Evolutionary conservation across 2,329 filamentous ascomycete genomes (phyloP), one percentile per base, ranked within the genome.

Genomic region (Alternaria viburni): DNA sequence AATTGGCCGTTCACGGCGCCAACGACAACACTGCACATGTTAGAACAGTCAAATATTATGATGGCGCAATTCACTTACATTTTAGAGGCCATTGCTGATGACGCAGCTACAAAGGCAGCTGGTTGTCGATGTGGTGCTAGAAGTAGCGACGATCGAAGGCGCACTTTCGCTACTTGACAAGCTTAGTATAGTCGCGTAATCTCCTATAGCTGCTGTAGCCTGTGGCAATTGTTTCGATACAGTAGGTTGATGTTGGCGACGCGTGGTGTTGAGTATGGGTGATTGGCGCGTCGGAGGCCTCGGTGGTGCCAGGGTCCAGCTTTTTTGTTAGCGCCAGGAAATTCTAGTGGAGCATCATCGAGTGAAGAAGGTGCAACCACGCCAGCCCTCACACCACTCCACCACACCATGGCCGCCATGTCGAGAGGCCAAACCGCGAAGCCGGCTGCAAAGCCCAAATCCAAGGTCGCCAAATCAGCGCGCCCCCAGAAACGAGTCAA

Each of bases 1-100:
- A 97, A 86, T 75, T 92, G 89, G 73, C 95, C 95, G 76, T 93
- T 90, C 68, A 97, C 86, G 76, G 89, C 89, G 61, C 96, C 96
- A 65, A 97, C 83, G 43, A 97, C 93, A 72, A 96, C 89, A 61
- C 91, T 93, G 66, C 30, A n/a, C 12, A 9, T 7, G 41, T 75
- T 17, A 76, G 68, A 25, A 46, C 6, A 8, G 26, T 17, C 5
- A 17, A 15, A 10, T 5, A 13, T n/a, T 7, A 4, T 15, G 25
- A 32, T 8, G 2, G 30, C 13, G 13, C 13, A 32, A 0, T 15
- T 11, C 7, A 63, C 55, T 56, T 65, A 87, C 86, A 88, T 86
- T 73, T 87, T 88, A 8, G 84, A 85, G 47, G 86, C 82, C 87
- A 89, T 88, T 28, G 6, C 62, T 43, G 32, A 58, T 56, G 51